These are phyloP conservation scores for Alternaria brassicae DNA, from an alignment of 2,329 filamentous ascomycete genomes.

Conservation along the genomic window DNA sequence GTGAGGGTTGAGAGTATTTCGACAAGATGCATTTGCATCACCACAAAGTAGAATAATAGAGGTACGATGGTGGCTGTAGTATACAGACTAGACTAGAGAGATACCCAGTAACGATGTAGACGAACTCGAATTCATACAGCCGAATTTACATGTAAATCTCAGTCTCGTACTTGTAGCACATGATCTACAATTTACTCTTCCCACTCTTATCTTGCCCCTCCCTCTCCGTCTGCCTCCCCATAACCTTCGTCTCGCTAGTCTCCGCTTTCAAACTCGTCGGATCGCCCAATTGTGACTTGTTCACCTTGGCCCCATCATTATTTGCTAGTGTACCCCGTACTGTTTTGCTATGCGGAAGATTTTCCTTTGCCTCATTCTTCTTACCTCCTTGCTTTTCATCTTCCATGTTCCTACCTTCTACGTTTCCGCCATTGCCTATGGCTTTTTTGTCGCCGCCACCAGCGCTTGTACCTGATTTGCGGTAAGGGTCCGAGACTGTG, in stretches of 20 bases:
- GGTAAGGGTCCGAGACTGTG: slow-evolving; percentile 14
- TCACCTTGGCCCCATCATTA: slow-evolving; percentile 26
- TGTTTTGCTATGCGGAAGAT: slow-evolving; percentile 34
- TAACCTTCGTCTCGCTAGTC: slow-evolving; percentile 27
- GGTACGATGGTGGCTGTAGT: slow-evolving; percentile 2
- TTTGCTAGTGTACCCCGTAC: slow-evolving; percentile 36
- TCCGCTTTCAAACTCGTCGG: slow-evolving; percentile 41
- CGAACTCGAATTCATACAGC: not conserved
- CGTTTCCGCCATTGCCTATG: slow-evolving; percentile 3
- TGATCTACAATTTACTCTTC: slow-evolving; percentile 28
- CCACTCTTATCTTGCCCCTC: slow-evolving; percentile 23
- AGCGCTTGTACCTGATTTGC: slow-evolving; percentile 4
- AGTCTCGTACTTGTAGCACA: not conserved
- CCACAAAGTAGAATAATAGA: slow-evolving; percentile 1
- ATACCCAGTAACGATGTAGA: slow-evolving; percentile 24
- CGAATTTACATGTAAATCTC: not conserved
- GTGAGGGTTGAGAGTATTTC: not conserved
- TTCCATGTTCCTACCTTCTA: not conserved
- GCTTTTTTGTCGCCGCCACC: slow-evolving; percentile 9
- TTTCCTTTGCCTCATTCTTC: slow-evolving; percentile 8
- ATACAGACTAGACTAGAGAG: slow-evolving; percentile 20
- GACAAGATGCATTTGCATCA: not conserved
- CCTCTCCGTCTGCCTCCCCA: slow-evolving; percentile 29
- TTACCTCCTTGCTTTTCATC: not conserved
- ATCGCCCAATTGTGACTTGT: slow-evolving; percentile 41